These are phyloP conservation scores for Aaosphaeria arxii DNA, from an alignment of 2,329 filamentous ascomycete species.

Conservation along the genomic window DNA sequence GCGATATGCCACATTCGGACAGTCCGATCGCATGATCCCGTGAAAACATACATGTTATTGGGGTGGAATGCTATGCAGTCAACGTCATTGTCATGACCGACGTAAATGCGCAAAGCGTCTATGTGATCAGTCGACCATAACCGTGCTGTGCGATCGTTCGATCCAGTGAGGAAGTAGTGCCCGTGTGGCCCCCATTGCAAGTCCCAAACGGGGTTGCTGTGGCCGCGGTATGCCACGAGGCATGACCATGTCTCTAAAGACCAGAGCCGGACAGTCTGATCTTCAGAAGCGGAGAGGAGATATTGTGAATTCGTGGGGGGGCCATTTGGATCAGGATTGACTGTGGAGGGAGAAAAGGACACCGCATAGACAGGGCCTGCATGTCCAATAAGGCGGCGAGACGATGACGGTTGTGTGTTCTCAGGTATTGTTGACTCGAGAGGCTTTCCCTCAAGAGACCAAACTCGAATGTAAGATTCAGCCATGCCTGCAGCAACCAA, in stretches of 20 bases:
- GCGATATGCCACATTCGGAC: conserved; percentile 97
- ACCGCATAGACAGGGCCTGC: conserved; percentile 86
- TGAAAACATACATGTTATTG: conserved; percentile 91
- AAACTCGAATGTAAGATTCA: conserved; percentile 94
- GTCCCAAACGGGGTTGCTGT: conserved; percentile 85
- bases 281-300: conserved; percentile 81
- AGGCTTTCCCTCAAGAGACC: conserved; percentile 82
- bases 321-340: conserved; percentile 45
- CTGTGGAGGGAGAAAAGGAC: conserved; percentile 75
- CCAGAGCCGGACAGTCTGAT: conserved; percentile 89
- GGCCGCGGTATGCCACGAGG: conserved; percentile 89
- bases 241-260: conserved; percentile 90
- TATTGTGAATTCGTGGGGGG: conserved; percentile 66
- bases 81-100: conserved; percentile 91
- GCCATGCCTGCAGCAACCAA: conserved; percentile 86
- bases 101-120: conserved; percentile 80
- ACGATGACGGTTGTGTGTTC: conserved; percentile 62
- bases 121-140: conserved; percentile 93
- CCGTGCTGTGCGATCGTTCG: conserved; percentile 85
- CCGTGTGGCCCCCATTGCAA: conserved; percentile 88
- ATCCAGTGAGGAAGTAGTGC: conserved; percentile 88
- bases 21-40: conserved; percentile 86
- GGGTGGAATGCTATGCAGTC: conserved; percentile 91
- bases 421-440: conserved; percentile 63
- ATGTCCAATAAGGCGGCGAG: conserved; percentile 78